Base-by-base conservation (phyloP, 805 yeast genomes). In the Wickerhamiella azymoides region DNA sequence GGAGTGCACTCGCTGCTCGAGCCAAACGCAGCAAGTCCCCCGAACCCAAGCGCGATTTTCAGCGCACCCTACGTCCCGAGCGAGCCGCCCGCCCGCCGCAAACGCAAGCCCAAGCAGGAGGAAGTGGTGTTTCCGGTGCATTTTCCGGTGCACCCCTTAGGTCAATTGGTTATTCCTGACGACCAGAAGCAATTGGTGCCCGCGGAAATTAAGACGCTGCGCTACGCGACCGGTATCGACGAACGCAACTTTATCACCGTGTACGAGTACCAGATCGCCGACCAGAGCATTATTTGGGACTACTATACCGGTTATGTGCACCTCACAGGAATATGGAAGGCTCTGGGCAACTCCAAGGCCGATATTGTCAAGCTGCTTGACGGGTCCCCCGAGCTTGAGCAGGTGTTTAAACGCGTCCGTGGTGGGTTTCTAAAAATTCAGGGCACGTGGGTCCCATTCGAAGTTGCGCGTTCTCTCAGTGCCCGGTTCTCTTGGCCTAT, bases 401-500 rank as follows among this genome's bases (percentile, higher is more conserved):
- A 70, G 14, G 72, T 69, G 36, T 71, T 80, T 46, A 76, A 76
- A 54, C 72, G 95, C 43, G 84, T 86, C 13, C 68, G 96, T 46
- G 96, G 96, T 40, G 96, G 96, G 2, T 84, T 77, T 56, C 71
- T 86, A 52, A 85, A 85, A 66, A 84, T 88, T 52, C 96, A 86
- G 64, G 96, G 96, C 3, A 84, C 95, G 8, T 88, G 96, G 96
- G 64, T 85, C 35, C 89, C 94, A 1, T 80, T 64, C 56, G 73
- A 71, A 9, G 67, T 82, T 43, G 85, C 93, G 19, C 70, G 70
- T 49, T 64, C 73, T 27, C 65, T 86, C 45, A 89, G 94, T 3
- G 61, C 74, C 28, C 72, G 80, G 43, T 82, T 85, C 55, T 83
- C 94, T 64, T 85, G 73, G 61, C 76, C 78, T 47, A 80, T 86